phyloP scores from a whole-genome alignment of 148 eudicot species.

The Chenopodium album region DNA sequence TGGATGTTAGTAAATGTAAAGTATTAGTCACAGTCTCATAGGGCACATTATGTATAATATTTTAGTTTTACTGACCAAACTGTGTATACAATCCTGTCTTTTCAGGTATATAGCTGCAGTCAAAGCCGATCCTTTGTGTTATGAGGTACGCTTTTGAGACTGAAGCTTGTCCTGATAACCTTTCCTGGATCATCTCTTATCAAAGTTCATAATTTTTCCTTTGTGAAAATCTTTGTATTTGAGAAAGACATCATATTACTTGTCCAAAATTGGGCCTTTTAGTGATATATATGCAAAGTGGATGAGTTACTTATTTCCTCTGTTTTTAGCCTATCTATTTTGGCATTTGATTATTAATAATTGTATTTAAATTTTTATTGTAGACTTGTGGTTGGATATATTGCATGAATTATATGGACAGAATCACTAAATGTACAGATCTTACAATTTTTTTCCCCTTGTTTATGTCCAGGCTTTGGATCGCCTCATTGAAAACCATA shows the following conservation, averaged over 20 bases:
- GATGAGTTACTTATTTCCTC: background rate
- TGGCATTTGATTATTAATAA: background rate
- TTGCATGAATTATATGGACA: background rate
- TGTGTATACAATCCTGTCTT: background rate
- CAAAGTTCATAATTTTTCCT: background rate
- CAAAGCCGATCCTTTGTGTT: constrained; percentile 91
- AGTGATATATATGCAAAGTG: background rate
- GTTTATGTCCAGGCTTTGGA: constrained; percentile 68
- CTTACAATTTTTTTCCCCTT: constrained; percentile 10
- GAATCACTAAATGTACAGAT: background rate
- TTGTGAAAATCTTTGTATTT: background rate
- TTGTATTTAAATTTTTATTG: background rate
- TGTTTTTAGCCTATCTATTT: background rate
- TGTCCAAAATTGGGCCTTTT: background rate
- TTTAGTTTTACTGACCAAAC: background rate
- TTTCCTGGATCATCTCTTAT: background rate
- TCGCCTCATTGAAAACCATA: constrained; percentile 89
- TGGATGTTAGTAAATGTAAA: background rate
- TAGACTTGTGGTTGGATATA: background rate
- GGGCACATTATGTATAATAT: background rate
- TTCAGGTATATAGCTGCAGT: constrained; percentile 94
- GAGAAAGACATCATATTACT: background rate
- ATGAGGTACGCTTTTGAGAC: constrained; percentile 61
- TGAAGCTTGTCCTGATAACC: background rate
- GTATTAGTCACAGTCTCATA: background rate